Evolutionary conservation across 164 flowering plant species (phyloP), one percentile per base, ranked within the genome.

Genomic region (Tetrastigma voinierianum): DNA sequence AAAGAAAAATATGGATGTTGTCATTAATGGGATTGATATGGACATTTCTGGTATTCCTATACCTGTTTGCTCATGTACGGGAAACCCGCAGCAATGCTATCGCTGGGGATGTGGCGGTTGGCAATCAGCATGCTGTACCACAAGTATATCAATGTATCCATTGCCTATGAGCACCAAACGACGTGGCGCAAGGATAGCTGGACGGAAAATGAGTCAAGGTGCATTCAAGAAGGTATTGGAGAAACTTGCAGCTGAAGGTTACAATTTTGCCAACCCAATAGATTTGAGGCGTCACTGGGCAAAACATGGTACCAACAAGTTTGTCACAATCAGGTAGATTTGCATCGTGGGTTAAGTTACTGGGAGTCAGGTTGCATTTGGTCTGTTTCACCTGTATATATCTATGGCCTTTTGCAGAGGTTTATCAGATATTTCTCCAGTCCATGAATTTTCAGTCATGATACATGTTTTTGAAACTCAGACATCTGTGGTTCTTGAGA

Each of bases 61-160:
- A 56, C 97, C 97, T 0, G 82, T 90, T 58, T 91, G 97, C 76
- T 88, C 97, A 1, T 91, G 97, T 61, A 90, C 96, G 32, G 93
- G 93, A 67, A 25, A 77, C 44, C 86, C 93, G 46, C 96, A 92
- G 70, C 96, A 88, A 71, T 92, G 98, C 61, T 92, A 92, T 68
- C 77, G 91, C 25, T 92, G 98, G 98, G 98, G 98, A 1, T 87
- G 91, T 72, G 98, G 98, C 64, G 98, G 98, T 24, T 92, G 98
- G 98, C 98, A 92, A 57, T 90, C 96, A 0, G 96, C 98, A 8
- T 92, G 98, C 63, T 91, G 97, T 69, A 88, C 98, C 13, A 92
- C 96, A 9, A 83, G 83, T 66, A 75, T 92, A 23, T 90, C 96
- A 0, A 73, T 84, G 76, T 84, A 92, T 66, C 98, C 98, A 1